Evolutionary conservation across 177 flowering plant genomes (phyloP).

Genomic region (Tripterygium wilfordii): DNA sequence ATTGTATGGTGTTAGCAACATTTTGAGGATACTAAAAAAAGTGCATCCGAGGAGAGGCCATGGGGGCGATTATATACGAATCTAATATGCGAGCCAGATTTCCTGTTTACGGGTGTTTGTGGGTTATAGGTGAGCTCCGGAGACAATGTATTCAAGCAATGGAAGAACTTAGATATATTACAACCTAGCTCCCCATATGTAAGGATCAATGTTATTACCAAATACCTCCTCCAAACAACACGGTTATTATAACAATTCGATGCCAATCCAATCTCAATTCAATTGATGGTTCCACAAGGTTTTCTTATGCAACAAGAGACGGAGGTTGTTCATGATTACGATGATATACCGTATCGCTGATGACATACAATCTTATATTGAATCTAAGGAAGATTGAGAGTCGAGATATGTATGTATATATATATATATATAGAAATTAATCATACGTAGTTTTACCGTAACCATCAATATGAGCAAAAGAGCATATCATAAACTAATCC

Average conservation of each 20-base stretch:
- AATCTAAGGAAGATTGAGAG: slow-evolving; percentile 52
- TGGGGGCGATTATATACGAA: slow-evolving; percentile 42
- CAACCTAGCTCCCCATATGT: neutral
- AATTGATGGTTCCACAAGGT: slow-evolving; percentile 22
- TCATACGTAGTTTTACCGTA: too few species aligned
- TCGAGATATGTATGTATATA: slow-evolving; percentile 36
- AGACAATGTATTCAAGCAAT: slow-evolving; percentile 1
- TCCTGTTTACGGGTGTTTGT: slow-evolving; percentile 50
- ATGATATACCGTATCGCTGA: slow-evolving; percentile 52
- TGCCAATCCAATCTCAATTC: slow-evolving; percentile 32
- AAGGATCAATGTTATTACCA: neutral
- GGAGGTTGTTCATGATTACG: slow-evolving; percentile 35
- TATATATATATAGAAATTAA: too few species aligned
- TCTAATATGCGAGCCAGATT: slow-evolving; percentile 33
- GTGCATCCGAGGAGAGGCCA: slow-evolving; percentile 34
- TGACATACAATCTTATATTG: slow-evolving; percentile 62
- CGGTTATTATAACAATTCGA: slow-evolving; percentile 10
- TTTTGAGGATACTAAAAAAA: slow-evolving; percentile 30
- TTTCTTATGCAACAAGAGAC: slow-evolving; percentile 23
- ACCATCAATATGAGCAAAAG: too few species aligned
- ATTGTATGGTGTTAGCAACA: slow-evolving; percentile 52
- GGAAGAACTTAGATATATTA: slow-evolving; percentile 14
- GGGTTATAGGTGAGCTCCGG: slow-evolving; percentile 11
- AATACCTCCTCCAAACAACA: neutral
- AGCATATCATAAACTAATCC: too few species aligned